Conservation (phyloP, 2,329 filamentous ascomycete species). For the Neonectria neomacrospora region DNA sequence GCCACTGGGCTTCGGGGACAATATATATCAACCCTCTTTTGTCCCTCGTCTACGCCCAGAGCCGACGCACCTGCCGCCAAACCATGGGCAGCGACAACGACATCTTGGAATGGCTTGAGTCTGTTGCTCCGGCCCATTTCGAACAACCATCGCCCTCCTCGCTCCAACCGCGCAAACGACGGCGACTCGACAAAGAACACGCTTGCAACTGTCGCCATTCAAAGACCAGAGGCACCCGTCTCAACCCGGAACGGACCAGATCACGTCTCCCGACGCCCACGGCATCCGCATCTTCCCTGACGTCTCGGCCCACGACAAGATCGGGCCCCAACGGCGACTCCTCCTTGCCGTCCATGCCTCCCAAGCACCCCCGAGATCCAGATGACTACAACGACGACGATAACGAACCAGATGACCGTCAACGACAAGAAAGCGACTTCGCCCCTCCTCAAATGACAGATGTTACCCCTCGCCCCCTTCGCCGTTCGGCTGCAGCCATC, state of each 20-base stretch:
- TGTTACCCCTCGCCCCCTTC: constrained; percentile 4
- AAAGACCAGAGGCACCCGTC: not conserved
- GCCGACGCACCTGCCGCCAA: not conserved
- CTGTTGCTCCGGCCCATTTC: not conserved
- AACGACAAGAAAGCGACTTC: not conserved
- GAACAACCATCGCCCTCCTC: not conserved
- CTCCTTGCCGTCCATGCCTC: not conserved
- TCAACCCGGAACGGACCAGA: not conserved
- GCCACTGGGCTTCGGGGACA: too few species aligned
- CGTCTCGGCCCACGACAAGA: not conserved
- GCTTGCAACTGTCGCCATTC: not conserved
- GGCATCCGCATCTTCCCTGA: not conserved
- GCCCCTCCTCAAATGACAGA: not conserved
- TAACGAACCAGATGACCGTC: not conserved
- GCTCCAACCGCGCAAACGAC: not conserved
- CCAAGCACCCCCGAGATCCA: not conserved
- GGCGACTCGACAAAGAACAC: not conserved
- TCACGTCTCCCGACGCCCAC: not conserved
- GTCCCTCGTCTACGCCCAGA: too few species aligned
- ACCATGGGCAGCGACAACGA: not conserved
- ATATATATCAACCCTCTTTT: too few species aligned
- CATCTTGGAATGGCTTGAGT: constrained; percentile 2
- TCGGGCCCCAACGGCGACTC: not conserved
- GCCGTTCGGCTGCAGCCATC: not conserved
- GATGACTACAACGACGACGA: not conserved